phyloP scores from a whole-genome alignment of 179 eudicot genomes.

The Patellifolia procumbens region DNA sequence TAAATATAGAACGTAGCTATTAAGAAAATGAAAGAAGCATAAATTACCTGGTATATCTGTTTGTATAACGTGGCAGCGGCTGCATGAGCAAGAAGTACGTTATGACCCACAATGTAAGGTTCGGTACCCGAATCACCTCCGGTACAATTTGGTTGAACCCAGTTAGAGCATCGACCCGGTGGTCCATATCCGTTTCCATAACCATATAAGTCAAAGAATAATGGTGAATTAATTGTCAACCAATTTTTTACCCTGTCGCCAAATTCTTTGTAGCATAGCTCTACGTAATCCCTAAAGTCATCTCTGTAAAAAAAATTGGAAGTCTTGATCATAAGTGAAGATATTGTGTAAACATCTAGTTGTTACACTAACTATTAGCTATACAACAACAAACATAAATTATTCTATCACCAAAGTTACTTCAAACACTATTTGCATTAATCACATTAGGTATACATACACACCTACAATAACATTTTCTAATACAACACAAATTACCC shows the following conservation, averaged over 20 bases:
- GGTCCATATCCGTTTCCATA: constrained; percentile 40
- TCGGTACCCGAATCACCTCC: constrained; percentile 41
- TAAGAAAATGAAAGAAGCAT: too few species aligned
- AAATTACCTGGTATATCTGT: constrained; percentile 17
- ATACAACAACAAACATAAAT: not conserved
- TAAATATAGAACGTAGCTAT: too few species aligned
- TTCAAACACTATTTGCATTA: too few species aligned
- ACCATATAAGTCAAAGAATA: constrained; percentile 19
- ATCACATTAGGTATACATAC: too few species aligned
- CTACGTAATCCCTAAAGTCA: constrained; percentile 48
- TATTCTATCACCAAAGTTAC: too few species aligned
- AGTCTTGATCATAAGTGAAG: too few species aligned
- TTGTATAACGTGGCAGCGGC: constrained; percentile 31
- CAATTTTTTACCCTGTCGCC: constrained; percentile 59
- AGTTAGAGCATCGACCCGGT: constrained; percentile 51
- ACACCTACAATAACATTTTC: too few species aligned
- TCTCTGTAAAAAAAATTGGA: constrained; percentile 32
- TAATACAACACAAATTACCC: too few species aligned
- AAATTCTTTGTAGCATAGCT: constrained; percentile 49
- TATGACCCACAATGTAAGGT: constrained; percentile 34
- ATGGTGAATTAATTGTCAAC: constrained; percentile 52
- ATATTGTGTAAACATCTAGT: too few species aligned
- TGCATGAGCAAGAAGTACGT: constrained; percentile 34
- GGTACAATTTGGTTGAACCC: constrained; percentile 34
- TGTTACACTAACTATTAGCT: too few species aligned